phyloP scores from a whole-genome alignment of 2,329 filamentous ascomycete species.

The Talaromyces sp. region DNA sequence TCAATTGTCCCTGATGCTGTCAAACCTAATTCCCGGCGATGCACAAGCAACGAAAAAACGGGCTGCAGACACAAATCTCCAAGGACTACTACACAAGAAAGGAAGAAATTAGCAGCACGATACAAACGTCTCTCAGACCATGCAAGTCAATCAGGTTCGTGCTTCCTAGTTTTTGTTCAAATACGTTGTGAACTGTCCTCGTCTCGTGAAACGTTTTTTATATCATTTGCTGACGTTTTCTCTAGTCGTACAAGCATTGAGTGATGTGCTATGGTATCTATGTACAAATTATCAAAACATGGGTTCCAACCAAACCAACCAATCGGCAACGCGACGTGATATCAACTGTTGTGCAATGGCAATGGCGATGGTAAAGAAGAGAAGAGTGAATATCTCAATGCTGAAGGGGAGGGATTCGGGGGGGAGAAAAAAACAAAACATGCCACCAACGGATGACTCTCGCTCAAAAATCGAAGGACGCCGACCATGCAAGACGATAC shows the following conservation, averaged over 20 bases:
- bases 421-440: neutral
- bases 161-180: neutral
- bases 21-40: constrained; percentile 17
- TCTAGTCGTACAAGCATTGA: constrained; percentile 31
- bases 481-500: constrained; percentile 18
- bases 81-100: constrained; percentile 22
- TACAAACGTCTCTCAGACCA: neutral
- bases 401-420: constrained; percentile 2
- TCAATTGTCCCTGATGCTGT: constrained; percentile 44
- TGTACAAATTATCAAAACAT: constrained; percentile 31
- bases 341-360: neutral
- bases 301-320: neutral
- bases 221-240: constrained; percentile 27
- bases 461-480: constrained; percentile 13
- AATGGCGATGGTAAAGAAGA: neutral
- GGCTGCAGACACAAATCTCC: constrained; percentile 24
- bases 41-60: constrained; percentile 13
- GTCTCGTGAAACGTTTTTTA: neutral
- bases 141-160: neutral
- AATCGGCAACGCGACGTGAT: neutral
- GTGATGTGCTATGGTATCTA: constrained; percentile 21
- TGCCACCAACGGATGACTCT: constrained; percentile 1
- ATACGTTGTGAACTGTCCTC: neutral
- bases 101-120: constrained; percentile 17
- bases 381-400: neutral